Evolutionary conservation across 208 protist species (phyloP), one percentile per base, ranked within the genome.

Genomic region (Trypanosoma mega): DNA sequence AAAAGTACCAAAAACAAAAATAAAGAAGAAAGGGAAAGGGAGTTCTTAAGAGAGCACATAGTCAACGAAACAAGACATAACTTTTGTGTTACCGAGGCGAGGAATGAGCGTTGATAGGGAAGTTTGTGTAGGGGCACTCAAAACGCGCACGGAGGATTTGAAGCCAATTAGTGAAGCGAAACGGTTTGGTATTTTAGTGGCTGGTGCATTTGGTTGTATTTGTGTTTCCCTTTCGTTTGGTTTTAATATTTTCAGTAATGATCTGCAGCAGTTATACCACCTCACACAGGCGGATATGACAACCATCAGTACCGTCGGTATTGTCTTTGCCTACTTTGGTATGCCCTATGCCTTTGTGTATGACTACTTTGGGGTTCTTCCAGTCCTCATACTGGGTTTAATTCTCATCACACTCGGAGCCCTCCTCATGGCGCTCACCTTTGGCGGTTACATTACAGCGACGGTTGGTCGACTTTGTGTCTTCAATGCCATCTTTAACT

Each of bases 211-310:
- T 63, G 74, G 74, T 0, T 87, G 77, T 59, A 78, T 93, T n/a
- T 81, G 80, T 50, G 63, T 78, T 1, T 93, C 87, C 12, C 80
- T 78, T 26, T 71, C 63, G 16, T 93, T 83, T 72, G 65, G 78
- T 12, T 94, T 86, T 65, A 94, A 91, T 67, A 64, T 94, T 24
- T 87, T 87, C 52, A 88, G 79, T 14, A 82, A 74, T 21, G 37
- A 48, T n/a, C 55, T 94, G 27, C 78, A 90, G 49, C 31, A 75
- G 18, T 62, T 76, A 47, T 94, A 89, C 61, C 23, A 82, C 27
- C 71, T 90, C n/a, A 80, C 64, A 8, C 87, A 94, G 57, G 70
- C 62, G 18, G 71, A 91, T 11, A 83, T 94, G 71, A 63, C 83
- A 36, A 82, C 76, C 30, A 94, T 94, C 45, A 91, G 72, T 16